A percentile compares a stretch with the other conserved stretches of the same genome.
phyloP scores from a whole-genome alignment of 768 basidiomycete species.

The Boletus reticulatus region DNA sequence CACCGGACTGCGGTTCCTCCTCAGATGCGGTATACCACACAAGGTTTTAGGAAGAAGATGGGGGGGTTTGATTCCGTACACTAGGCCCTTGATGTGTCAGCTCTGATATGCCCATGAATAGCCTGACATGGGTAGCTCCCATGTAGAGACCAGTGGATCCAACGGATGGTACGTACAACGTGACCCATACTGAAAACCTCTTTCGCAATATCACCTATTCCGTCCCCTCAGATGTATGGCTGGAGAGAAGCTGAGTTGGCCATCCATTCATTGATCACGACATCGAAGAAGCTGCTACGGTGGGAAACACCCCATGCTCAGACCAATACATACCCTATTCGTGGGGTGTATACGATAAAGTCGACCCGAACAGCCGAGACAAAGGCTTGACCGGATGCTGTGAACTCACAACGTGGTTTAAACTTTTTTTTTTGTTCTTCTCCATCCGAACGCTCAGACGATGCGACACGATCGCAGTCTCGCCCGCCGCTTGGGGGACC shows the following conservation, averaged over 20 bases:
- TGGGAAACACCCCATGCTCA: background rate
- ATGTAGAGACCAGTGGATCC: background rate
- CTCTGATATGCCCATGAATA: conserved; percentile 11
- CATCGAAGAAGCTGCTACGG: conserved; percentile 8
- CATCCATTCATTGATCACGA: conserved; percentile 11
- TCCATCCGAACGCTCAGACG: background rate
- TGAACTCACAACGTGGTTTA: conserved; percentile 24
- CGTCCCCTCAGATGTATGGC: conserved; percentile 6
- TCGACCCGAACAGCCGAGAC: background rate
- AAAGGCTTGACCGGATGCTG: background rate
- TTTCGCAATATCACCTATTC: conserved; percentile 19
- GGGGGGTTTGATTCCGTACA: conserved; percentile 17
- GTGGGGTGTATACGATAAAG: background rate
- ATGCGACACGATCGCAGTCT: background rate
- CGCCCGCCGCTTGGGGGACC: background rate
- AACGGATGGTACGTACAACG: conserved; percentile 1
- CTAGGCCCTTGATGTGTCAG: conserved; percentile 14
- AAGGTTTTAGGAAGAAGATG: background rate
- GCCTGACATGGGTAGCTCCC: conserved; percentile 12
- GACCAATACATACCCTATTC: background rate
- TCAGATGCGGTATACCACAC: background rate
- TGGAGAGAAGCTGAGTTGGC: conserved; percentile 8
- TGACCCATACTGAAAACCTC: conserved; percentile 3
- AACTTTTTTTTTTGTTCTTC: conserved; percentile 5
- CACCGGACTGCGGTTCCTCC: background rate